Base-by-base conservation (phyloP, 176 grass and related monocot genomes). In the Aegilops umbellulata region DNA sequence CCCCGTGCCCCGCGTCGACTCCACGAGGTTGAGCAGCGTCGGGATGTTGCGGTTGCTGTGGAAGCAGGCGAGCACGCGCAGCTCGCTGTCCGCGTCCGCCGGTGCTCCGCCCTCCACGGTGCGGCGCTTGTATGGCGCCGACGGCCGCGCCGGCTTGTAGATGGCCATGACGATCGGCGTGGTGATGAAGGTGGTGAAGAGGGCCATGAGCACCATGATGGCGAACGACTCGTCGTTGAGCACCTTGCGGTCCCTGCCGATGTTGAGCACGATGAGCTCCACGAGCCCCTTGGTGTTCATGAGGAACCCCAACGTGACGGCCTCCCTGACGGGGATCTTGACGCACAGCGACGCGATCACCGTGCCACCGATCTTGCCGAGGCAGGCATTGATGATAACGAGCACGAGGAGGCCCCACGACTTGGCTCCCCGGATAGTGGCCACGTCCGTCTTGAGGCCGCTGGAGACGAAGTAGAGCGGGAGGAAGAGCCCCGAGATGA, bases 281-380 rank as follows among this genome's bases (percentile, higher is more conserved):
- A 95, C 91, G 26, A 95, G 86, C 11, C 94, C 94, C 84, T 95
- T 95, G 68, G 91, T 95, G 84, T 95, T 95, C 94, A 95, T 95
- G 19, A 95, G 67, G 73, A 95, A 93, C 0, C 94, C 93, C 0
- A 95, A 49, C 2, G 94, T 86, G 58, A 93, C 47, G 3, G 94
- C 89, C 81, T 95, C 94, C 2, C 89, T 67, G 49, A 79, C 11
- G 0, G 94, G 94, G 5, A 95, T 83, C 82, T 85, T 82, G 51
- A 89, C 84, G 31, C 86, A 2, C 34, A 89, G 22, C 0, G 91
- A 82, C 23, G 83, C 67, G 47, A 75, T 2, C 46, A 95, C 66
- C 5, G 94, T 89, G 76, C 94, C 94, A 0, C 89, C 84, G 20
- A 95, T 95, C 91, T 95, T 95, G 61, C 94, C 94, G 0, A 93